Evolutionary conservation across 169 alveolate species (phyloP), one percentile per base, ranked within the genome.

Genomic region (Eimeria praecox): DNA sequence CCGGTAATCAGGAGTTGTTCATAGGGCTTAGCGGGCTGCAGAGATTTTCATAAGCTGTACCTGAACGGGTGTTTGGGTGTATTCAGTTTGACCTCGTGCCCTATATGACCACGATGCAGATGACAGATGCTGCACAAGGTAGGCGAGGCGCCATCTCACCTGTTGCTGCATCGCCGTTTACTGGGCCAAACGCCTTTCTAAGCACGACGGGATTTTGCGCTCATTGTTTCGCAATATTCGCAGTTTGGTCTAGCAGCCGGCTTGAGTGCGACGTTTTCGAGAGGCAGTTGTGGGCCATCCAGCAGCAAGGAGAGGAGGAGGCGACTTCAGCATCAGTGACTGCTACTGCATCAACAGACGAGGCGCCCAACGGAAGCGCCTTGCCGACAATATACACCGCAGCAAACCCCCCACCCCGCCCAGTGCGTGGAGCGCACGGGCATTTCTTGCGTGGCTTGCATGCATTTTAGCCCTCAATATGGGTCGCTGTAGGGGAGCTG

Each of bases 11-110:
- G 52, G 52, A 0, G 30, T 16, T 71, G 46, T 12, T 38, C 52
- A 8, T 35, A 35, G 82, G 54, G 52, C 18, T 71, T 71, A 35
- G 18, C 16, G 27, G 33, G 52, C 82, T 3, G 80, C 52, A 73
- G 22, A 20, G 16, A 38, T 73, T 16, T 3, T 14, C 83, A 38
- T 10, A 38, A 38, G 52, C 33, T 38, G 35, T 38, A 52, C 30
- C 14, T 16, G 52, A 73, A 38, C 38, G 52, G 52, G 52, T 18
- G 83, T 38, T 14, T 22, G 83, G 83, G 6, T 62, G 80, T 40
- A 18, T 46, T 44, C 94, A 94, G 96, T 94, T 83, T 62, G 96
- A 94, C 94, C 94, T 94, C 90, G 96, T 94, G 59, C 96, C 96
- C 49, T 94, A 83, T 92, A 82, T 94, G 93, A 77, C 89, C 46